phyloP scores from a whole-genome alignment of 2,329 filamentous ascomycete species.

The Calonectria pauciramosa region DNA sequence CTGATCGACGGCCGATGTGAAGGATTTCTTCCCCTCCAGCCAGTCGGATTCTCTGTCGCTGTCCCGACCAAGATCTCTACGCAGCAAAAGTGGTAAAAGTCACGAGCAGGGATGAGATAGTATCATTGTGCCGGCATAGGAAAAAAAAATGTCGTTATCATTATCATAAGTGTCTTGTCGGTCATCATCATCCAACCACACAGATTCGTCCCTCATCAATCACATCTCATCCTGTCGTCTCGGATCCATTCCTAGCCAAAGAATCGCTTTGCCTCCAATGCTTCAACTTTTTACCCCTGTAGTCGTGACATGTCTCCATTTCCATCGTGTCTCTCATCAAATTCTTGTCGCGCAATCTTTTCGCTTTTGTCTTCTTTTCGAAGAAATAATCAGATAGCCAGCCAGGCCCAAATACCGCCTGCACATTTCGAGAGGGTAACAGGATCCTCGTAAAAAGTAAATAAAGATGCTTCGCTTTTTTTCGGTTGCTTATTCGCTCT shows the following conservation, averaged over 20 bases:
- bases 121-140: conserved; percentile 14
- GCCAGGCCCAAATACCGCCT: not conserved
- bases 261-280: conserved; percentile 40
- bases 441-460: conserved; percentile 12
- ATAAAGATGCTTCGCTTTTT: conserved; percentile 24
- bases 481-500: conserved; percentile 13
- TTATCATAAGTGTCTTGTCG: conserved; percentile 46
- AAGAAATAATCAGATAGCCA: conserved; percentile 13
- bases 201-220: conserved; percentile 34
- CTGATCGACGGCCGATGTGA: conserved; percentile 6
- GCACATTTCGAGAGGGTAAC: not conserved
- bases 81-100: not conserved
- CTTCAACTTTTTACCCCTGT: conserved; percentile 34
- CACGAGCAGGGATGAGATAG: not conserved
- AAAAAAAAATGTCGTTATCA: conserved; percentile 41
- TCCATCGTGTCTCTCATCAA: conserved; percentile 9
- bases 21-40: not conserved
- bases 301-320: conserved; percentile 10
- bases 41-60: not conserved
- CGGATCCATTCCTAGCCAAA: conserved; percentile 28
- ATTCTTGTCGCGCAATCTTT: conserved; percentile 13
- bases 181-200: conserved; percentile 37
- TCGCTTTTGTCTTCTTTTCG: conserved; percentile 12
- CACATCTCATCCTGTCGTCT: conserved; percentile 31
- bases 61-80: not conserved